These are phyloP conservation scores for Kandelia obovata DNA, from an alignment of 345 rosid genomes.

Conservation along the genomic window DNA sequence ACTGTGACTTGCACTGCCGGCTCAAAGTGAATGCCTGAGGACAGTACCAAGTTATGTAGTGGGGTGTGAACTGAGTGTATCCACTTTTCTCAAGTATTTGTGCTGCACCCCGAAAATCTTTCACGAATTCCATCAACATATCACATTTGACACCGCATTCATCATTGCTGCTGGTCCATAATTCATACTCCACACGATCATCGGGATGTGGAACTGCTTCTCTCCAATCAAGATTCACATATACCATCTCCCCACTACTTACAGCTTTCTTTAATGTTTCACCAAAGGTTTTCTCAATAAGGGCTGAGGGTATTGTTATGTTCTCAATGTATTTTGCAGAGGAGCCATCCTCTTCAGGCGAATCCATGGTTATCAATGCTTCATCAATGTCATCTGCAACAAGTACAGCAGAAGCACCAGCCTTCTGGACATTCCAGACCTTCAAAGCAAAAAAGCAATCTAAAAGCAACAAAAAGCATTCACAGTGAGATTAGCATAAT, in stretches of 20 bases:
- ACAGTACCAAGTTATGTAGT: constrained; percentile 95
- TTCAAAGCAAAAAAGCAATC: constrained; percentile 96
- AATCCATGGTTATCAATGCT: constrained; percentile 89
- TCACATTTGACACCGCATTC: constrained; percentile 96
- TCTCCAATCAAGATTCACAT: constrained; percentile 97
- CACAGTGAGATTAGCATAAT: background rate
- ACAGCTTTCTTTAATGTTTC: constrained; percentile 69
- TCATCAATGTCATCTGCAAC: constrained; percentile 85
- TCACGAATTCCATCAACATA: constrained; percentile 83
- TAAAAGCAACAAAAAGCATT: constrained; percentile 28
- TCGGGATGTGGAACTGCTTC: constrained; percentile 99
- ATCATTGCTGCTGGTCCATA: constrained; percentile 97
- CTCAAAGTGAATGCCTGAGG: constrained; percentile 87
- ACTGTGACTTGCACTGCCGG: constrained; percentile 89
- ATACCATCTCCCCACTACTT: constrained; percentile 74
- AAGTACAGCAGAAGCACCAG: constrained; percentile 95
- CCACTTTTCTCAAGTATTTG: constrained; percentile 96
- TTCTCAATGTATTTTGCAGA: constrained; percentile 74
- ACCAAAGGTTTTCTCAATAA: constrained; percentile 69
- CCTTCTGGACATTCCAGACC: constrained; percentile 97
- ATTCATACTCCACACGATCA: constrained; percentile 89
- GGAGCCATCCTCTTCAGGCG: constrained; percentile 67
- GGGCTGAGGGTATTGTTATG: constrained; percentile 96
- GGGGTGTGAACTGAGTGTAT: constrained; percentile 88
- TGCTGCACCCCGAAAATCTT: constrained; percentile 81